These are phyloP conservation scores for Stagonosporopsis tanaceti DNA, from an alignment of 2,329 filamentous ascomycete species.

Conservation along the genomic window DNA sequence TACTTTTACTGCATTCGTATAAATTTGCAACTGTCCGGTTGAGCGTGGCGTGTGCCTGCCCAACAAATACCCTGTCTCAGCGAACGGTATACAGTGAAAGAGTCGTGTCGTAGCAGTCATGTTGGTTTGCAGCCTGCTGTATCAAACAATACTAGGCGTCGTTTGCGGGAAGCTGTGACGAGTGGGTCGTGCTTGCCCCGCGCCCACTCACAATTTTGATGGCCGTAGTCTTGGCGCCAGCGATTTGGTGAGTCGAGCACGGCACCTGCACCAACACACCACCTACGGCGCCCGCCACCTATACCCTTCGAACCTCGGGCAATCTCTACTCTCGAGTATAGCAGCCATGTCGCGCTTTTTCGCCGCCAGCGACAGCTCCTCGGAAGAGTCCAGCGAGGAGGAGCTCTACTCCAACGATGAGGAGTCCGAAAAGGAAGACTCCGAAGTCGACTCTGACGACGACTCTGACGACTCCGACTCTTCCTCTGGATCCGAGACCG, in stretches of 20 bases:
- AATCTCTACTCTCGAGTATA: slow-evolving; percentile 34
- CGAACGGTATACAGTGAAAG: not conserved
- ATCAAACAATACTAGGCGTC: not conserved
- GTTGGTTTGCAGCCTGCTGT: not conserved
- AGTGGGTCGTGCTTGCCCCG: slow-evolving; percentile 13
- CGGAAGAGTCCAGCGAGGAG: slow-evolving; percentile 92
- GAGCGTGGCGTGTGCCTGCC: slow-evolving; percentile 2
- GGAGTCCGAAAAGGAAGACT: slow-evolving; percentile 52
- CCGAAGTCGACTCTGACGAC: slow-evolving; percentile 64
- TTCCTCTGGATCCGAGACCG: slow-evolving; percentile 68
- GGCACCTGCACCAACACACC: slow-evolving; percentile 13
- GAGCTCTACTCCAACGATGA: slow-evolving; percentile 89
- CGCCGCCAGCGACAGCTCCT: slow-evolving; percentile 93
- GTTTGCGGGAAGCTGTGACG: slow-evolving; percentile 6
- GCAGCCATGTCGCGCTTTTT: slow-evolving; percentile 83
- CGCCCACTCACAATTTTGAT: slow-evolving; percentile 20
- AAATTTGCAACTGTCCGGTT: slow-evolving; percentile 24
- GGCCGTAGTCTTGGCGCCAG: slow-evolving; percentile 19
- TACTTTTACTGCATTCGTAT: slow-evolving; percentile 48
- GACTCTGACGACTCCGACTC: slow-evolving; percentile 62
- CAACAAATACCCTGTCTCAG: not conserved
- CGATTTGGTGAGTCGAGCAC: slow-evolving; percentile 24
- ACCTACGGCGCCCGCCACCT: slow-evolving; percentile 32
- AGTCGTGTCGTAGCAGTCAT: not conserved
- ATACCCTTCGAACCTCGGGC: slow-evolving; percentile 32